Conservation (phyloP, 2,329 filamentous ascomycete genomes). For the Acrodontium crateriforme region DNA sequence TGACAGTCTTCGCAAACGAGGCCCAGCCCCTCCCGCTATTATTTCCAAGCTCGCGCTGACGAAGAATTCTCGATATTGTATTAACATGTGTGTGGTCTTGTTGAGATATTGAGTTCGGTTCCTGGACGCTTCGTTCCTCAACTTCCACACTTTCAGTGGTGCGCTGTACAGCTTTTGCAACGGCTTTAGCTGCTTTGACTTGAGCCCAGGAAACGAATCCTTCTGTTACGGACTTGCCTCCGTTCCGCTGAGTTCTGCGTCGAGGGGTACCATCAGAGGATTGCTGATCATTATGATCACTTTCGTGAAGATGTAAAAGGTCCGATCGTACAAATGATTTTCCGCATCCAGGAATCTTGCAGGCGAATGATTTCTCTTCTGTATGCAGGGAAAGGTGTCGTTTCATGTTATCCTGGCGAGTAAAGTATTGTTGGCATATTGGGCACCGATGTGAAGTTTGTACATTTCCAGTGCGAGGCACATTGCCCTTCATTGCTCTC, state of each 20-base stretch:
- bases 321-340: neutral
- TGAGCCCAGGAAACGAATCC: slow-evolving; percentile 14
- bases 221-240: slow-evolving; percentile 4
- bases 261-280: no score
- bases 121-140: slow-evolving; percentile 1
- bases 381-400: neutral
- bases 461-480: no score
- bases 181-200: slow-evolving; percentile 2
- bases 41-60: slow-evolving; percentile 16
- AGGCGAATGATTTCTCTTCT: no score
- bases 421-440: neutral
- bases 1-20: slow-evolving; percentile 2
- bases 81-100: slow-evolving; percentile 10
- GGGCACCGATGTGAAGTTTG: neutral
- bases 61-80: slow-evolving; percentile 10
- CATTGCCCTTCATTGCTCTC: neutral
- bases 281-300: no score
- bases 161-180: neutral
- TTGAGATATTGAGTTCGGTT: neutral
- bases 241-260: neutral
- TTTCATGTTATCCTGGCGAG: slow-evolving; percentile 2
- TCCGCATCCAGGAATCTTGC: no score
- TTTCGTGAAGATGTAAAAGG: no score
- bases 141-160: neutral
- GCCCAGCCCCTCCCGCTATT: slow-evolving; percentile 9